A percentile compares a stretch with the other conserved stretches of the same genome.
phyloP scores from a whole-genome alignment of 768 basidiomycete genomes.

The Phlegmacium glaucopus region DNA sequence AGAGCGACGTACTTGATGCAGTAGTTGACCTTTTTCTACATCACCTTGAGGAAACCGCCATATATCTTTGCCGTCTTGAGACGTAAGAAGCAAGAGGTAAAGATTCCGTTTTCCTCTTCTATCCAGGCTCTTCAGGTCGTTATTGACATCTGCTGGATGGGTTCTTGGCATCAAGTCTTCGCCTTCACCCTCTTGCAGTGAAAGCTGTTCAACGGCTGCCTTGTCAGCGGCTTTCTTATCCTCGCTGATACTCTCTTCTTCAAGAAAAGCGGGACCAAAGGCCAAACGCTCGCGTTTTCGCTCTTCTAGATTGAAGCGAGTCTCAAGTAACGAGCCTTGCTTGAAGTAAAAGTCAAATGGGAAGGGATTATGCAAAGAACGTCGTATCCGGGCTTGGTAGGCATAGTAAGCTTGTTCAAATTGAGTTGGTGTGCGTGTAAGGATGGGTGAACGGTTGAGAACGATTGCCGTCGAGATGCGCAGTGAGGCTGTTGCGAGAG shows the following conservation, averaged over 20 bases:
- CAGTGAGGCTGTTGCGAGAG: conserved; percentile 39
- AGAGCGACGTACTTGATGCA: conserved; percentile 64
- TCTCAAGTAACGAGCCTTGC: conserved; percentile 81
- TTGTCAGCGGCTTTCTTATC: conserved; percentile 50
- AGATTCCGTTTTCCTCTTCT: conserved; percentile 82
- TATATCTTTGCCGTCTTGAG: conserved; percentile 41
- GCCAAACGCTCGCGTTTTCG: conserved; percentile 65
- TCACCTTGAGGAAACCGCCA: conserved; percentile 85
- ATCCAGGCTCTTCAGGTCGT: conserved; percentile 74
- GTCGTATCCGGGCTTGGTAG: conserved; percentile 80
- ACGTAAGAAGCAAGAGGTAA: conserved; percentile 73
- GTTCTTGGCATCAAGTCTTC: conserved; percentile 61
- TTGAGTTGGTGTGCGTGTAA: conserved; percentile 65
- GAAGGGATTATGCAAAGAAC: conserved; percentile 85
- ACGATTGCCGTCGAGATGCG: conserved; percentile 60
- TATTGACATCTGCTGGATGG: conserved; percentile 55
- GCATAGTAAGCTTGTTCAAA: conserved; percentile 82
- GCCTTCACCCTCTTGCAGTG: conserved; percentile 55
- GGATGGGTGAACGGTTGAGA: conserved; percentile 72
- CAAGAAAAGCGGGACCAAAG: conserved; percentile 64
- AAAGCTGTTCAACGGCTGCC: conserved; percentile 56
- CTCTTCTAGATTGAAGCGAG: conserved; percentile 76
- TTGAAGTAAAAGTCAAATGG: conserved; percentile 94
- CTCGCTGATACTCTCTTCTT: conserved; percentile 40
- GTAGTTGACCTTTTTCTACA: conserved; percentile 57